Evolutionary conservation across 768 basidiomycete genomes (phyloP).

Genomic region (Lanmaoa pseudosensibilis): DNA sequence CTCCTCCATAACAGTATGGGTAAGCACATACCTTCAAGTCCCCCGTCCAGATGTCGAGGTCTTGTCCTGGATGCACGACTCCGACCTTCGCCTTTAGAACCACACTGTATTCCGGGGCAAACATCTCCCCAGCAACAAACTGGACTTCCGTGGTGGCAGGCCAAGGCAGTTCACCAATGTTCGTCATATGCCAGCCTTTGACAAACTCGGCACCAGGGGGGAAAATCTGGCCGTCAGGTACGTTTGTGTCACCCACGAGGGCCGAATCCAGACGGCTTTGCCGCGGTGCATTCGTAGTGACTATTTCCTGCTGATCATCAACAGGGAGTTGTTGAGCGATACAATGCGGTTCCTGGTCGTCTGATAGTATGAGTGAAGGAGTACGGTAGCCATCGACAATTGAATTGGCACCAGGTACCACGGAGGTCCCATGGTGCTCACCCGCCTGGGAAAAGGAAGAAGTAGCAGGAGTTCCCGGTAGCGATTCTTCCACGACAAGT

Average conservation of each 20-base stretch:
- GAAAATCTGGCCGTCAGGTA: conserved; percentile 72
- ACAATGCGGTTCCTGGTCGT: not conserved
- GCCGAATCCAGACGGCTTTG: conserved; percentile 44
- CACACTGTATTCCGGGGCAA: conserved; percentile 40
- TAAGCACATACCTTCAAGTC: conserved; percentile 62
- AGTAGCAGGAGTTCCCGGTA: conserved; percentile 27
- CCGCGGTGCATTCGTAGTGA: not conserved
- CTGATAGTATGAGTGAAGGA: conserved; percentile 13
- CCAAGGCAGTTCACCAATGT: conserved; percentile 65
- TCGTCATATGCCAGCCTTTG: conserved; percentile 77
- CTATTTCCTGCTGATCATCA: not conserved
- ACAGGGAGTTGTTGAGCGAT: not conserved
- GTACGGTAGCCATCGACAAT: conserved; percentile 33
- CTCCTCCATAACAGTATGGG: not conserved
- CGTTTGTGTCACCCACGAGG: conserved; percentile 67
- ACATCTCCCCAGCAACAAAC: conserved; percentile 69
- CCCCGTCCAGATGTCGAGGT: conserved; percentile 65
- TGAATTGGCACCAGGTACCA: conserved; percentile 19
- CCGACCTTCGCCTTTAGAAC: conserved; percentile 50
- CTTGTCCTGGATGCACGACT: conserved; percentile 51
- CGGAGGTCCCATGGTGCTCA: conserved; percentile 6
- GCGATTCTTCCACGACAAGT: conserved; percentile 31
- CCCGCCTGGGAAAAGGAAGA: conserved; percentile 6
- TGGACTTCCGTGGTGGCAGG: conserved; percentile 64
- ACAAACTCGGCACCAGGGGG: conserved; percentile 85